Evolutionary conservation across 495 filamentous ascomycete species (phyloP), one percentile per base, ranked within the genome.

Genomic region (Achaetomiella virescens): DNA sequence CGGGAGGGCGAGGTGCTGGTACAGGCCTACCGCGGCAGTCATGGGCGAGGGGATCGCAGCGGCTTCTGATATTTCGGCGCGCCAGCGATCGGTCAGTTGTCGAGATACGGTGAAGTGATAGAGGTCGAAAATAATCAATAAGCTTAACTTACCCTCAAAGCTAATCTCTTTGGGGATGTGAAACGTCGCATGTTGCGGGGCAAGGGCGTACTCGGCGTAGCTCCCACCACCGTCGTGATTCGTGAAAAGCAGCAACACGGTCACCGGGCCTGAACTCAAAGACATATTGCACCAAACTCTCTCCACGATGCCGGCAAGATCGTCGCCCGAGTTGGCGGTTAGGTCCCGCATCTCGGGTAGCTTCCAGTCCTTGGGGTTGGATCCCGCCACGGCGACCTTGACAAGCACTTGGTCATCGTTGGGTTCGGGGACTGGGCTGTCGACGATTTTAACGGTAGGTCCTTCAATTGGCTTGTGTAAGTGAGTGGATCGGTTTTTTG

Each of bases 361-460:
- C 60, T 86, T 89, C 87, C 86, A 89, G 70, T 92, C 89, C 63
- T 91, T 91, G 3, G 89, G 89, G 66, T 91, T 91, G 20, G 81
- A 83, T 18, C 85, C 85, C 37, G 76, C 78, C 6, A 84, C 82
- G 11, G 85, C 70, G 35, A 90, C 85, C 54, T 82, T 81, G 61
- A 87, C 91, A 15, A 91, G 75, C 22, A 91, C 72, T 54, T 93
- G 80, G 54, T 81, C 75, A 4, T 76, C 70, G 43, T 75, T 72
- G 0, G 84, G 84, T 20, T 69, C 69, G 1, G 87, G 87, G 53
- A 87, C 78, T n/a, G 81, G 74, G 29, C 77, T 77, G 58, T 89
- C 83, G 46, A 82, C 69, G 55, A 90, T 80, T 41, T 80, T 60
- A 71, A 88, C 85, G 54, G 72, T 71, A 18, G 74, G 61, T 38